These are phyloP conservation scores for Eleusine coracana DNA, from an alignment of 176 grass and related monocot genomes.

Conservation along the genomic window DNA sequence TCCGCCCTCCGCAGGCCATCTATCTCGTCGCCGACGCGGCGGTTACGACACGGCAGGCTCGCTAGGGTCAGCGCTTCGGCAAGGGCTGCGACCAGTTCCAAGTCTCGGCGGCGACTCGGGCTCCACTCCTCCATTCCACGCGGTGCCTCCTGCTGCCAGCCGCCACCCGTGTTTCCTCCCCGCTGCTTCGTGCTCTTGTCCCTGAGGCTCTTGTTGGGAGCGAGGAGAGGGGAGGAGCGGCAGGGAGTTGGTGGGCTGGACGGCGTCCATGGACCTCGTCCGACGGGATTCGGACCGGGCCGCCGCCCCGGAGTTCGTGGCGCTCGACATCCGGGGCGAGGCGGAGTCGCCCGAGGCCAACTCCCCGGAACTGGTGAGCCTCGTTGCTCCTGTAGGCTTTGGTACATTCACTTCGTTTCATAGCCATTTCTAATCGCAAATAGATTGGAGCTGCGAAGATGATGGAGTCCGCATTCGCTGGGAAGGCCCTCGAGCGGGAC, in stretches of 20 bases:
- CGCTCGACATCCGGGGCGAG: slow-evolving; percentile 37
- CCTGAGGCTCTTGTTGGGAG: background rate
- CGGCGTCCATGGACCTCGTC: slow-evolving; percentile 34
- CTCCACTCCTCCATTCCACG: slow-evolving; percentile 25
- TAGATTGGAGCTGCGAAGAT: background rate
- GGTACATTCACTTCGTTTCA: background rate
- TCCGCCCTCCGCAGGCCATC: background rate
- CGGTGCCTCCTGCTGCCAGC: background rate
- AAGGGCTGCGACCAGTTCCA: slow-evolving; percentile 23
- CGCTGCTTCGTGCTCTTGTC: background rate
- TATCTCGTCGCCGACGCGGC: background rate
- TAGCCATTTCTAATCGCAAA: background rate
- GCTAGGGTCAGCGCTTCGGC: background rate
- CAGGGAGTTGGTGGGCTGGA: background rate
- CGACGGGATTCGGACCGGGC: slow-evolving; percentile 26
- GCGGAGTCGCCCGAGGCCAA: background rate
- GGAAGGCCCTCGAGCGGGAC: slow-evolving; percentile 27
- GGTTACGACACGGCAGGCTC: background rate
- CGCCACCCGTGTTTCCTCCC: background rate
- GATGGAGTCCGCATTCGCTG: background rate
- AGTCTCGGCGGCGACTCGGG: slow-evolving; percentile 28
- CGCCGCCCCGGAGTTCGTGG: slow-evolving; percentile 35
- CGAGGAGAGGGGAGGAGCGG: background rate
- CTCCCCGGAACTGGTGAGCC: slow-evolving; percentile 4
- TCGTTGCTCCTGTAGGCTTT: background rate